phyloP scores from a whole-genome alignment of 306 rosid species.

The Glycine soja region DNA sequence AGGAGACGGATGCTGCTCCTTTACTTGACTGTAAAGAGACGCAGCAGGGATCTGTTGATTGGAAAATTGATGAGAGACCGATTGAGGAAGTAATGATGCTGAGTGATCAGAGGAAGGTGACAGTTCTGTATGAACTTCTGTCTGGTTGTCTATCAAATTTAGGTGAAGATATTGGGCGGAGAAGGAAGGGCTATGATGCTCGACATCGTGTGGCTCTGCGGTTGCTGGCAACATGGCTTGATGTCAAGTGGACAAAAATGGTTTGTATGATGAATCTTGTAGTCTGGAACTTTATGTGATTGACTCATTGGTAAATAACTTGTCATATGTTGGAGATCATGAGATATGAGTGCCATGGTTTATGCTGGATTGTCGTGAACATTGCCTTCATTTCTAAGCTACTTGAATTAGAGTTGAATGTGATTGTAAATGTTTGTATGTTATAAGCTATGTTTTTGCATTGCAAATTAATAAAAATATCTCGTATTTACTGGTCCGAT shows the following conservation, averaged over 20 bases:
- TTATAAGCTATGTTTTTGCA: neutral
- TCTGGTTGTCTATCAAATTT: slow-evolving; percentile 81
- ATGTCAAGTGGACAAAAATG: slow-evolving; percentile 84
- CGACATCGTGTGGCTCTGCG: slow-evolving; percentile 84
- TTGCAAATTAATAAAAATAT: slow-evolving; percentile 12
- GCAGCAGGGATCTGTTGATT: slow-evolving; percentile 39
- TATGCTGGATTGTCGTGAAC: slow-evolving; percentile 25
- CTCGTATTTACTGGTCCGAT: slow-evolving; percentile 19
- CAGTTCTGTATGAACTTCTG: slow-evolving; percentile 80
- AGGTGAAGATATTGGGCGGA: slow-evolving; percentile 56
- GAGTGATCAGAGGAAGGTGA: slow-evolving; percentile 78
- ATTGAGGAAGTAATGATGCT: slow-evolving; percentile 73
- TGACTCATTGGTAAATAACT: slow-evolving; percentile 17
- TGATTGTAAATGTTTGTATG: slow-evolving; percentile 3
- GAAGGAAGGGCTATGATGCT: slow-evolving; percentile 90
- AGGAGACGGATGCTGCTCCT: slow-evolving; percentile 39
- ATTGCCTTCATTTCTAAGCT: slow-evolving; percentile 35
- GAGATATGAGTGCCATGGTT: slow-evolving; percentile 24
- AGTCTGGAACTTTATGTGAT: slow-evolving; percentile 31
- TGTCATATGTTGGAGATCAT: slow-evolving; percentile 25
- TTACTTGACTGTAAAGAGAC: slow-evolving; percentile 46
- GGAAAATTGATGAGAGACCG: slow-evolving; percentile 58
- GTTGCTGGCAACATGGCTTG: slow-evolving; percentile 85
- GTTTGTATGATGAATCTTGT: slow-evolving; percentile 56
- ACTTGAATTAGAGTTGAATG: slow-evolving; percentile 23